A percentile compares a stretch with the other conserved stretches of the same genome.
Evolutionary conservation across 2,329 filamentous ascomycete genomes (phyloP).

Genomic region (Phialocephala subalpina): DNA sequence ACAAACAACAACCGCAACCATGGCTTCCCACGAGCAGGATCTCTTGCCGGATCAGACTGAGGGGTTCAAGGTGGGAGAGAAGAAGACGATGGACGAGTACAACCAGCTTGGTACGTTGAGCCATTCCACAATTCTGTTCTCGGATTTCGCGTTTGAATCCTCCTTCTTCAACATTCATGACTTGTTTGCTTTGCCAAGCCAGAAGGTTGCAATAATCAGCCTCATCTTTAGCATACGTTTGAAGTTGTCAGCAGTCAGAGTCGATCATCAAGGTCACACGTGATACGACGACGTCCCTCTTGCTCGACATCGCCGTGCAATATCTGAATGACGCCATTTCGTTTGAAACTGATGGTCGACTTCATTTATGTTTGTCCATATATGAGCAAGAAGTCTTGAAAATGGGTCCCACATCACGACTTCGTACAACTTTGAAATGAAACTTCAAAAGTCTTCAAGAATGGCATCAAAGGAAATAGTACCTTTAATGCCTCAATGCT

Average conservation of each 20-base stretch:
- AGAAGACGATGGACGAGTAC: constrained; percentile 97
- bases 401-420: too few relatives aligned
- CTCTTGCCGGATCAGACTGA: constrained; percentile 86
- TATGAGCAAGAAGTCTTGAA: not conserved
- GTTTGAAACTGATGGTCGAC: not conserved
- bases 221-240: not conserved
- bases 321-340: not conserved
- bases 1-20: constrained; percentile 26
- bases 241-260: not conserved
- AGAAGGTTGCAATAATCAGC: not conserved
- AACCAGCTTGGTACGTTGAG: constrained; percentile 81
- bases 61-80: constrained; percentile 98
- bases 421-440: not conserved
- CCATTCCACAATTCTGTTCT: not conserved
- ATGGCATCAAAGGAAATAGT: not conserved
- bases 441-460: not conserved
- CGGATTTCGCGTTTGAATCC: not conserved
- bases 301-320: not conserved
- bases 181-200: not conserved
- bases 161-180: not conserved
- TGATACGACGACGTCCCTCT: not conserved
- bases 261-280: constrained; percentile 6
- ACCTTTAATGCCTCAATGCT: not conserved
- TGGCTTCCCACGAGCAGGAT: constrained; percentile 73
- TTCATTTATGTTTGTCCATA: not conserved